Evolutionary conservation across 257 asterid species (phyloP).

Genomic region (Verbena officinalis): DNA sequence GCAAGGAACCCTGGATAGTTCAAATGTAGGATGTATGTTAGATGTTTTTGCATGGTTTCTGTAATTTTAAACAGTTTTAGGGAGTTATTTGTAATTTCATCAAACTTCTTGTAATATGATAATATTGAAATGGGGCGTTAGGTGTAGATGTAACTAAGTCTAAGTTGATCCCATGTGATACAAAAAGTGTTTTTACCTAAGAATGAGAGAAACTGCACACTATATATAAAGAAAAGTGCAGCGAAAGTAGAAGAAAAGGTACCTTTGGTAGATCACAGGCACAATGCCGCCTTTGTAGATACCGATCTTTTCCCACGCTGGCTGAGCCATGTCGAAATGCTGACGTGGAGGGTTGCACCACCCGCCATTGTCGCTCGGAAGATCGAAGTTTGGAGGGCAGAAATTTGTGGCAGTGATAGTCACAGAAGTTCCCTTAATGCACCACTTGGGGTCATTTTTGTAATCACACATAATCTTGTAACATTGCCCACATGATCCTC

Average conservation of each 20-base stretch:
- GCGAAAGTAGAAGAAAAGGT: too few relatives aligned
- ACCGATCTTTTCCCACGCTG: constrained; percentile 68
- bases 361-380: constrained; percentile 64
- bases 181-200: too few relatives aligned
- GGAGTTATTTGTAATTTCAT: too few relatives aligned
- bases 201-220: too few relatives aligned
- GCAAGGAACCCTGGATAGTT: constrained; percentile 70
- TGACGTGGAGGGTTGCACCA: constrained; percentile 77
- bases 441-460: constrained; percentile 53
- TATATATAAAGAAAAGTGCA: too few relatives aligned
- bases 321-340: constrained; percentile 76
- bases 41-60: too few relatives aligned
- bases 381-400: constrained; percentile 65
- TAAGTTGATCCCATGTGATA: too few relatives aligned
- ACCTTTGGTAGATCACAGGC: constrained; percentile 67
- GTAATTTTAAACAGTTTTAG: too few relatives aligned
- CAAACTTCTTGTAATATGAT: too few relatives aligned
- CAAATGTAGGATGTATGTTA: too few relatives aligned
- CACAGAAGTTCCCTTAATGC: constrained; percentile 51
- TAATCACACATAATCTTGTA: constrained; percentile 55
- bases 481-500: constrained; percentile 68
- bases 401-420: constrained; percentile 62
- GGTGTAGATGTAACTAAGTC: too few relatives aligned
- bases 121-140: too few relatives aligned
- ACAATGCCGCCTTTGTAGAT: constrained; percentile 64